phyloP scores from a whole-genome alignment of 805 yeast genomes.

The Candida fluviatilis region DNA sequence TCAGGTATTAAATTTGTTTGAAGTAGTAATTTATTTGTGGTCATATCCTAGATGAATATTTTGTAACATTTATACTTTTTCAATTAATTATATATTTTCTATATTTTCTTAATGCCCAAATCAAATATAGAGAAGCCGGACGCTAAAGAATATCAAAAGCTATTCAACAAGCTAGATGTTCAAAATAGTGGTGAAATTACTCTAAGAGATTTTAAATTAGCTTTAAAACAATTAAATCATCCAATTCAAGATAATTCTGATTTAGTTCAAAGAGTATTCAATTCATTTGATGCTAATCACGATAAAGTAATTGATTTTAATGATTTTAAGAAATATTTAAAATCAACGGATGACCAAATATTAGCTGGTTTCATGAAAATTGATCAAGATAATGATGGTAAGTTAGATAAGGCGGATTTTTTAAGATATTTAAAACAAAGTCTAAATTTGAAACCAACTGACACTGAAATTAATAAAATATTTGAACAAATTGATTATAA shows the following conservation, averaged over 20 bases:
- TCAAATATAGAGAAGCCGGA: neutral
- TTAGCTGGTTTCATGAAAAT: slow-evolving; percentile 61
- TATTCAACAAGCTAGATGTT: slow-evolving; percentile 35
- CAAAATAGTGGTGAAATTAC: slow-evolving; percentile 46
- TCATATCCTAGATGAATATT: neutral
- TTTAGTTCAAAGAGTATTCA: slow-evolving; percentile 54
- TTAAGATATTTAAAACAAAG: slow-evolving; percentile 53
- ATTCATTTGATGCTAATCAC: slow-evolving; percentile 53
- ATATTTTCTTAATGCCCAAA: neutral
- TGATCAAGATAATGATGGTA: slow-evolving; percentile 73
- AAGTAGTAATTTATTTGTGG: neutral
- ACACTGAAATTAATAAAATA: slow-evolving; percentile 49
- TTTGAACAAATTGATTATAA: slow-evolving; percentile 53
- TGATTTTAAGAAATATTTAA: slow-evolving; percentile 63
- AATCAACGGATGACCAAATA: slow-evolving; percentile 68
- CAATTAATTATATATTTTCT: no score
- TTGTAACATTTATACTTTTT: neutral
- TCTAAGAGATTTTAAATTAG: slow-evolving; percentile 43
- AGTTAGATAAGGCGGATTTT: slow-evolving; percentile 61
- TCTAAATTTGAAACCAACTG: slow-evolving; percentile 51
- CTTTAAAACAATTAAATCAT: slow-evolving; percentile 48
- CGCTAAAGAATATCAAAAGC: slow-evolving; percentile 25
- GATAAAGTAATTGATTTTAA: slow-evolving; percentile 57
- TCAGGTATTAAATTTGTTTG: neutral
- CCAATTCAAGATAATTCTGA: slow-evolving; percentile 61